phyloP scores from a whole-genome alignment of 495 filamentous ascomycete genomes.

The Penicillium macrosclerotiorum region DNA sequence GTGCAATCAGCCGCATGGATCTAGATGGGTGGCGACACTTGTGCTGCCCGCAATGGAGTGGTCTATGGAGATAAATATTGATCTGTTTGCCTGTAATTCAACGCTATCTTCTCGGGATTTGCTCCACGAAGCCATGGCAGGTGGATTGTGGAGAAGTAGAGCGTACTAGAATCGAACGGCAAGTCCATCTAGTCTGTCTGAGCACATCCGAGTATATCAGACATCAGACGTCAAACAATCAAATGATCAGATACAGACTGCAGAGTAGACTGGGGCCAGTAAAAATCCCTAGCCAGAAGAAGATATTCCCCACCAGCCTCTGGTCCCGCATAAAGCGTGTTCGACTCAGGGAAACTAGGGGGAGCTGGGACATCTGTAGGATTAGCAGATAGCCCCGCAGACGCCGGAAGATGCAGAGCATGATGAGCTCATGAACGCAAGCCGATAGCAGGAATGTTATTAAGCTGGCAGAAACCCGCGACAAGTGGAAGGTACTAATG shows the following conservation, averaged over 20 bases:
- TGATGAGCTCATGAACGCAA: slow-evolving; percentile 70
- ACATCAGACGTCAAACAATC: background rate
- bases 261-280: slow-evolving; percentile 70
- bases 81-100: too few relatives aligned
- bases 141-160: too few relatives aligned
- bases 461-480: slow-evolving; percentile 66
- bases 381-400: slow-evolving; percentile 69
- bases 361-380: slow-evolving; percentile 56
- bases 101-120: too few relatives aligned
- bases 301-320: slow-evolving; percentile 62
- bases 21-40: background rate
- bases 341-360: slow-evolving; percentile 61
- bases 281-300: slow-evolving; percentile 74
- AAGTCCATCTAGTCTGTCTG: background rate
- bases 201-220: too few relatives aligned
- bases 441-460: slow-evolving; percentile 71
- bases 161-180: too few relatives aligned
- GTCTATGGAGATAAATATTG: too few relatives aligned
- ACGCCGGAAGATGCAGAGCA: slow-evolving; percentile 76
- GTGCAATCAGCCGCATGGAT: slow-evolving; percentile 8
- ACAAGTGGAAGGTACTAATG: slow-evolving; percentile 67
- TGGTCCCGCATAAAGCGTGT: slow-evolving; percentile 58
- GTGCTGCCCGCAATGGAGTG: background rate
- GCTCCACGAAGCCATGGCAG: too few relatives aligned
- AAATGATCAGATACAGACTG: slow-evolving; percentile 68